Conservation (phyloP, 768 basidiomycete species). For the Boletus vermiculosoides region DNA sequence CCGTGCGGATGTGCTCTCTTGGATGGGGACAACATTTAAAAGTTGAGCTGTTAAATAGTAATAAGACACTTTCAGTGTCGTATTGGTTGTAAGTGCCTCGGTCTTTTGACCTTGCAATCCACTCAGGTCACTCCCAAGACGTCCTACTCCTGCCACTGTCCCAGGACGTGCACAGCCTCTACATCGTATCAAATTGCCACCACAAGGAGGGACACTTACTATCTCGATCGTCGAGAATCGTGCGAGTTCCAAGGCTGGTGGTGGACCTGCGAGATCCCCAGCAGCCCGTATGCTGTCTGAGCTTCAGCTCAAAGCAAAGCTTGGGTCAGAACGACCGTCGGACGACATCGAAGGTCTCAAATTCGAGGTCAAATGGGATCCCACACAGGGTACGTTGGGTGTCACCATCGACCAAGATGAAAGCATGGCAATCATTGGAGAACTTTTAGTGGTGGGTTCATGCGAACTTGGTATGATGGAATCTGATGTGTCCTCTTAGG, state of each 20-base stretch:
- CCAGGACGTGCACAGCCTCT: constrained; percentile 31
- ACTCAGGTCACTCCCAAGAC: constrained; percentile 29
- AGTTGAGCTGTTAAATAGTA: constrained; percentile 65
- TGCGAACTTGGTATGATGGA: background rate
- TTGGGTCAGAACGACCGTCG: constrained; percentile 54
- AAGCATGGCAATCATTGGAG: constrained; percentile 38
- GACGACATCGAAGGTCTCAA: constrained; percentile 72
- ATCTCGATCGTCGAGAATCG: constrained; percentile 65
- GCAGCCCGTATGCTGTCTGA: constrained; percentile 55
- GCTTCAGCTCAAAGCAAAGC: constrained; percentile 62
- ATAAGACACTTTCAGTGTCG: constrained; percentile 66
- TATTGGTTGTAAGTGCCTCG: constrained; percentile 78
- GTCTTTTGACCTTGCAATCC: background rate
- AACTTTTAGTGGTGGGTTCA: constrained; percentile 56
- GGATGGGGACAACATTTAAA: constrained; percentile 83
- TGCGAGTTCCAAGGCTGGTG: constrained; percentile 36
- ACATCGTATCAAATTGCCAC: constrained; percentile 46
- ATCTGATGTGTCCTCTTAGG: constrained; percentile 34
- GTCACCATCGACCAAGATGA: constrained; percentile 53
- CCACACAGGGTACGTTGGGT: constrained; percentile 64
- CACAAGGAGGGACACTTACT: constrained; percentile 68
- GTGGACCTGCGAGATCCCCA: constrained; percentile 52
- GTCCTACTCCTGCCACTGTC: constrained; percentile 35
- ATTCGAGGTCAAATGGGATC: constrained; percentile 78
- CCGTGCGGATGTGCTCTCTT: constrained; percentile 71